Conservation (phyloP, 345 rosid genomes). For the Populus alba region DNA sequence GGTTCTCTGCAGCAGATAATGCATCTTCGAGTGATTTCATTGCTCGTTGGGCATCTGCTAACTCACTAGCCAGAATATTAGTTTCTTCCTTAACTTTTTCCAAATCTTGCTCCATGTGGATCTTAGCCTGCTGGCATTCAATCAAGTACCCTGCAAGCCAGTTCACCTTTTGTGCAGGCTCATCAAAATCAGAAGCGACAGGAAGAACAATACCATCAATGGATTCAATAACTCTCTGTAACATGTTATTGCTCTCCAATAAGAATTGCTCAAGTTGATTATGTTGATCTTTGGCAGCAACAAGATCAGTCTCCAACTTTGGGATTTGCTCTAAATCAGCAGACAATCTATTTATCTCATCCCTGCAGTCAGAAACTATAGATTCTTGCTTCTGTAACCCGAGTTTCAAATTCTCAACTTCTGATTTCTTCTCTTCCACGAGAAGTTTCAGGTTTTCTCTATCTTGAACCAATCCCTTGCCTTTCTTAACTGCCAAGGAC, state of each 20-base stretch:
- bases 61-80: constrained; percentile 34
- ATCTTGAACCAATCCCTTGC: constrained; percentile 88
- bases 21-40: constrained; percentile 52
- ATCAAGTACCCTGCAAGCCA: constrained; percentile 54
- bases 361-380: constrained; percentile 45
- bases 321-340: constrained; percentile 47
- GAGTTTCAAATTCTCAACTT: constrained; percentile 57
- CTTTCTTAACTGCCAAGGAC: constrained; percentile 90
- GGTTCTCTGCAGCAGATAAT: constrained; percentile 48
- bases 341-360: constrained; percentile 53
- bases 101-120: constrained; percentile 48
- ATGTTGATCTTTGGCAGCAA: constrained; percentile 43
- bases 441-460: constrained; percentile 60
- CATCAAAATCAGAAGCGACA: constrained; percentile 40
- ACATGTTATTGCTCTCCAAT: constrained; percentile 48
- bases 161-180: constrained; percentile 59
- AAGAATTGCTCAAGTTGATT: constrained; percentile 61
- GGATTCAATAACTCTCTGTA: constrained; percentile 50
- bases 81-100: constrained; percentile 48
- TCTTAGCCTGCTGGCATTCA: constrained; percentile 55
- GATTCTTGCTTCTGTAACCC: constrained; percentile 55
- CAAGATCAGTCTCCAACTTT: constrained; percentile 62
- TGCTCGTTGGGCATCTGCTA: constrained; percentile 48
- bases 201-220: constrained; percentile 53
- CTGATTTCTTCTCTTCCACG: constrained; percentile 64